phyloP scores from a whole-genome alignment of 139 green algal genomes.

The Microglena sp. region DNA sequence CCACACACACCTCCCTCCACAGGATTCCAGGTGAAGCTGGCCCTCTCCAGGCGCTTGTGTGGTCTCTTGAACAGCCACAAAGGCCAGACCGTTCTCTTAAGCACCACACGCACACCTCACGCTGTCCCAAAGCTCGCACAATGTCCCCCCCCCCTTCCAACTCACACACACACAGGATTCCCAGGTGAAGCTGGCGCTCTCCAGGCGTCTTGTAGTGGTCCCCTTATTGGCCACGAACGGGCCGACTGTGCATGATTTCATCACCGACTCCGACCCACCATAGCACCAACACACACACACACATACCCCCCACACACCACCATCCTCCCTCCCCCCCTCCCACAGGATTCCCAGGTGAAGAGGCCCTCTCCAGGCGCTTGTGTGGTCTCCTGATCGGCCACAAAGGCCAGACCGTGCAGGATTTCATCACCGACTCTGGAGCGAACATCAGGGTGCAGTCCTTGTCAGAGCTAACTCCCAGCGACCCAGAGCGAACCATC shows the following conservation, averaged over 20 bases:
- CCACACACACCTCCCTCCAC: too few species aligned
- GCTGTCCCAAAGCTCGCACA: too few species aligned
- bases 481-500: constrained; percentile 43
- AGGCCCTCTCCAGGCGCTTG: constrained; percentile 38
- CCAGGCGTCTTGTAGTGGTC: constrained; percentile 46
- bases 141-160: too few species aligned
- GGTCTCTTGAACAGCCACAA: constrained; percentile 50
- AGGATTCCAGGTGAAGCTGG: constrained; percentile 44
- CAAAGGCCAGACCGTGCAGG: constrained; percentile 45
- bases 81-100: constrained; percentile 46
- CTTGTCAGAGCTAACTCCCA: constrained; percentile 36
- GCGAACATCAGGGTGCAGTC: constrained; percentile 52
- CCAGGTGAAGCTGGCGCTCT: constrained; percentile 50
- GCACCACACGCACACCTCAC: too few species aligned
- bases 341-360: constrained; percentile 51
- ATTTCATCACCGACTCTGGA: constrained; percentile 53
- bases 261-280: constrained; percentile 52
- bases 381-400: constrained; percentile 52
- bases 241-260: constrained; percentile 55
- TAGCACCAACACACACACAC: constrained; percentile 37
- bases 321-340: too few species aligned
- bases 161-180: neutral
- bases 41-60: constrained; percentile 42
- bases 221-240: constrained; percentile 56
- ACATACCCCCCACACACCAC: too few species aligned